Evolutionary conservation across 768 basidiomycete species (phyloP).

Genomic region (Suillus fuscotomentosus): DNA sequence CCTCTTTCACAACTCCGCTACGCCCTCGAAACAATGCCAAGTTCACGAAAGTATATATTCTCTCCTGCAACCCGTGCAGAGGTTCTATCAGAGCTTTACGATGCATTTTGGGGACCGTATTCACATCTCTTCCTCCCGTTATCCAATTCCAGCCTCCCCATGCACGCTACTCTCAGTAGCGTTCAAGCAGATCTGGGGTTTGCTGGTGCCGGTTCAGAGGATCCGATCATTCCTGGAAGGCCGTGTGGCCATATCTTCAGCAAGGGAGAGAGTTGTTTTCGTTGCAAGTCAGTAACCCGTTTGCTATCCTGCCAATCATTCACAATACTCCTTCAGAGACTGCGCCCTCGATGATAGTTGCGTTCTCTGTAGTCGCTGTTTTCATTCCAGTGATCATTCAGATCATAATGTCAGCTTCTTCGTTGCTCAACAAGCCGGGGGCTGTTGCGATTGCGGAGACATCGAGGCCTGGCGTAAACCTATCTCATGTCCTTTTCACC

Average conservation of each 20-base stretch:
- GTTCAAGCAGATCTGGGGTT: slow-evolving; percentile 61
- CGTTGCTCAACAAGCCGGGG: slow-evolving; percentile 87
- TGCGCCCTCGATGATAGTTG: slow-evolving; percentile 89
- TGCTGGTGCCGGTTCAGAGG: slow-evolving; percentile 58
- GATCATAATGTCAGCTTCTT: slow-evolving; percentile 93
- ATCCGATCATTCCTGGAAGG: slow-evolving; percentile 61
- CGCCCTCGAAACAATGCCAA: slow-evolving; percentile 78
- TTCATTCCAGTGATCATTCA: slow-evolving; percentile 81
- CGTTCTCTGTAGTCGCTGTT: slow-evolving; percentile 88
- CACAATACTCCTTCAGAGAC: slow-evolving; percentile 51
- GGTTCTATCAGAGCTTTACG: slow-evolving; percentile 79
- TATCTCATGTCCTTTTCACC: slow-evolving; percentile 74
- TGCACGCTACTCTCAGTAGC: slow-evolving; percentile 65
- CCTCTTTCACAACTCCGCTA: slow-evolving; percentile 73
- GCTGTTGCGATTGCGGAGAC: slow-evolving; percentile 96
- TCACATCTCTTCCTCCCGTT: slow-evolving; percentile 70
- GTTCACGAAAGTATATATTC: slow-evolving; percentile 74
- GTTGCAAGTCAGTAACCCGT: slow-evolving; percentile 75
- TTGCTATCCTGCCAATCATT: slow-evolving; percentile 6
- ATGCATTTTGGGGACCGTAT: slow-evolving; percentile 79
- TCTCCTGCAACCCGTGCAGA: slow-evolving; percentile 73
- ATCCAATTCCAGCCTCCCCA: slow-evolving; percentile 59
- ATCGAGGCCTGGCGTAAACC: slow-evolving; percentile 78
- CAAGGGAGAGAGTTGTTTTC: slow-evolving; percentile 89
- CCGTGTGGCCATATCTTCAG: slow-evolving; percentile 85